phyloP scores from a whole-genome alignment of 139 green algal species.

The Coelastrella sp. region DNA sequence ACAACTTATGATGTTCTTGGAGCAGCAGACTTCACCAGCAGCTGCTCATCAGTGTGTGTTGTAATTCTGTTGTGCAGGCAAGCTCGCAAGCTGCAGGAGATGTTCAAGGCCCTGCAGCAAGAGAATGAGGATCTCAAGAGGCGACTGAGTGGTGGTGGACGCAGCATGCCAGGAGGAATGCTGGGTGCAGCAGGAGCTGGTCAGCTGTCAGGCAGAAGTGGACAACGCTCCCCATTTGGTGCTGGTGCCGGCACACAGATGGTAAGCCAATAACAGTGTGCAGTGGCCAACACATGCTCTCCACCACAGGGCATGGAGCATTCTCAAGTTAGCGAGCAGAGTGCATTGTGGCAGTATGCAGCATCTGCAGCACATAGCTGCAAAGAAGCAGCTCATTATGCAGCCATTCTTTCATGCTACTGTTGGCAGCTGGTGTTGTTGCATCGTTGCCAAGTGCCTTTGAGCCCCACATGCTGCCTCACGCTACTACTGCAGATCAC shows the following conservation, averaged over 20 bases:
- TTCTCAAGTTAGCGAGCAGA: background rate
- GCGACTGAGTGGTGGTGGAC: conserved; percentile 3
- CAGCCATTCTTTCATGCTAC: background rate
- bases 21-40: background rate
- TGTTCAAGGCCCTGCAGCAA: conserved; percentile 60
- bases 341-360: background rate
- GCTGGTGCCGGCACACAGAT: conserved; percentile 19
- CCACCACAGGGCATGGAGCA: background rate
- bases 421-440: background rate
- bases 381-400: background rate
- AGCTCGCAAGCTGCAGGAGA: conserved; percentile 73
- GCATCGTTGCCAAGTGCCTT: background rate
- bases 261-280: background rate
- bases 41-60: background rate
- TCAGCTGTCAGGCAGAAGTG: conserved; percentile 28
- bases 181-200: conserved; percentile 13
- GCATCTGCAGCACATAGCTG: background rate
- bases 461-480: too few species aligned
- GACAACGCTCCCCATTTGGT: background rate
- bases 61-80: conserved; percentile 60
- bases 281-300: too few species aligned
- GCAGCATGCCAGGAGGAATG: background rate
- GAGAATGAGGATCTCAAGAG: conserved; percentile 48
- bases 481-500: conserved; percentile 10
- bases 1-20: background rate